These are phyloP conservation scores for Cichorium intybus DNA, from an alignment of 140 eudicot genomes.

Conservation along the genomic window DNA sequence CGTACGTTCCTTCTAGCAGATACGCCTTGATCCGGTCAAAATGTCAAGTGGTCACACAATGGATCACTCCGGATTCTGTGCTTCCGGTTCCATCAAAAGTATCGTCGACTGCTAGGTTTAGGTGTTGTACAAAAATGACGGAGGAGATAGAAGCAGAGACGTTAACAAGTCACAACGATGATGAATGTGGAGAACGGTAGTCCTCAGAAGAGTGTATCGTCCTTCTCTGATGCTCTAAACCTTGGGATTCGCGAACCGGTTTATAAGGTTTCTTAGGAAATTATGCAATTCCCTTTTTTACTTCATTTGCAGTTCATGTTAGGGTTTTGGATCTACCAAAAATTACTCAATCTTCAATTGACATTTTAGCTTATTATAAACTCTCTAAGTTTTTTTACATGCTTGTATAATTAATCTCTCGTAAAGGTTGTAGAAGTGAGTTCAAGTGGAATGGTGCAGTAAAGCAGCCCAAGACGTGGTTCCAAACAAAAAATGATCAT, in stretches of 20 bases:
- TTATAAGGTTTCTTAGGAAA: constrained; percentile 53
- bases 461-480: constrained; percentile 98
- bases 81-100: too few species aligned
- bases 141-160: constrained; percentile 36
- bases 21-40: constrained; percentile 32
- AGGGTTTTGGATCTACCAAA: not conserved
- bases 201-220: constrained; percentile 38
- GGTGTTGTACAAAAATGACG: constrained; percentile 48
- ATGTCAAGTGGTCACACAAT: too few species aligned
- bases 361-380: too few species aligned
- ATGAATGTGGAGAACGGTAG: constrained; percentile 29
- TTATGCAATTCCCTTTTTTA: not conserved
- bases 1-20: constrained; percentile 29
- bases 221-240: constrained; percentile 51
- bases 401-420: too few species aligned
- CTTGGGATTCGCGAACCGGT: constrained; percentile 94
- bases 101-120: too few species aligned
- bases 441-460: too few species aligned
- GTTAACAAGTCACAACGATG: constrained; percentile 23
- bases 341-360: too few species aligned
- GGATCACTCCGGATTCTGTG: too few species aligned
- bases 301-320: not conserved
- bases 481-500: constrained; percentile 82
- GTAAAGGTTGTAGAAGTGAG: too few species aligned
- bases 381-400: too few species aligned